Percentiles rank a stretch among this genome's conserved stretches.
Evolutionary conservation across 441 rosid species (phyloP).

Genomic region (Aleurites moluccanus): DNA sequence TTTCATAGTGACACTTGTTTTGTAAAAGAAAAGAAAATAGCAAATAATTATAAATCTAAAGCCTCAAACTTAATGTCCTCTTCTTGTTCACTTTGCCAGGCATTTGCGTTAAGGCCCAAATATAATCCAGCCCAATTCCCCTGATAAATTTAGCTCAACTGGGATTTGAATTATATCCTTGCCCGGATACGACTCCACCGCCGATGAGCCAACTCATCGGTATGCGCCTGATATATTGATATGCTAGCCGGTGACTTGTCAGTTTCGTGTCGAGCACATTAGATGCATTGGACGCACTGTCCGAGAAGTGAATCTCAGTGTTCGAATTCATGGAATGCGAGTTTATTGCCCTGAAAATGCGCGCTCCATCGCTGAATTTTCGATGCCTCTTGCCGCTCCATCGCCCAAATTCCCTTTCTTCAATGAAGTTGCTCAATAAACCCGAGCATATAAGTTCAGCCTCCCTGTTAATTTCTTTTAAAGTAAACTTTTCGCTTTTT

Average conservation of each 20-base stretch:
- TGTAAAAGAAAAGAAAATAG: too few relatives aligned
- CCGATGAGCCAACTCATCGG: too few relatives aligned
- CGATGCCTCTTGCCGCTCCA: not conserved
- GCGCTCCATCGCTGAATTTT: slow-evolving; percentile 1
- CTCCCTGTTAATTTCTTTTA: slow-evolving; percentile 1
- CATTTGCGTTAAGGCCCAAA: too few relatives aligned
- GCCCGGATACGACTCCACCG: too few relatives aligned
- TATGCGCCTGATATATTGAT: not conserved
- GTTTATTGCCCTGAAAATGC: slow-evolving; percentile 10
- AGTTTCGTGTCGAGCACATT: not conserved
- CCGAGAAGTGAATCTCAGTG: not conserved
- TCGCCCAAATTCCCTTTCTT: slow-evolving; percentile 6
- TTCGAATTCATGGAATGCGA: slow-evolving; percentile 23
- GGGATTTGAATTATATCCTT: too few relatives aligned
- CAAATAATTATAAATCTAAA: too few relatives aligned
- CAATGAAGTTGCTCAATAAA: slow-evolving; percentile 9
- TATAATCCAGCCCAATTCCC: too few relatives aligned
- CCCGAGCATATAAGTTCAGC: slow-evolving; percentile 4
- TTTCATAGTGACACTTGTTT: too few relatives aligned
- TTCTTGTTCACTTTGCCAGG: too few relatives aligned
- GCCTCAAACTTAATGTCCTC: too few relatives aligned
- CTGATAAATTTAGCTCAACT: too few relatives aligned
- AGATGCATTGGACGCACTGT: not conserved
- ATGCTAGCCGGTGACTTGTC: not conserved
- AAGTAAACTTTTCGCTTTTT: slow-evolving; percentile 15